phyloP scores from a whole-genome alignment of 1,284 basidiomycete genomes.

The Violaceomyces palustris region DNA sequence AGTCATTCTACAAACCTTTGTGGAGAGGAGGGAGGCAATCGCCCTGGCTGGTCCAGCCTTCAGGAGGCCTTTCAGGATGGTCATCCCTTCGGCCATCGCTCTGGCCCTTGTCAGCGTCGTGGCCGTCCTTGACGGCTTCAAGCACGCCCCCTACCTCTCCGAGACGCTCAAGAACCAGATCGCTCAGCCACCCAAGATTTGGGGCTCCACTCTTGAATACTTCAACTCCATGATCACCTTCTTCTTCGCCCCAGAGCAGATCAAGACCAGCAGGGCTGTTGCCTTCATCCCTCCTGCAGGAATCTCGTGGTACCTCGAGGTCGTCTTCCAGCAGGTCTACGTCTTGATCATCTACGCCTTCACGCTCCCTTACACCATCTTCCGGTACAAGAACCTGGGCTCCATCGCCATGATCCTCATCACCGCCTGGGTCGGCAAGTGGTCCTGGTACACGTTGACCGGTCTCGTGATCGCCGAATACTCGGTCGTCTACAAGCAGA shows the following conservation, averaged over 20 bases:
- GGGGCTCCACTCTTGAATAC: slow-evolving; percentile 21
- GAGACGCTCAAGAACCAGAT: slow-evolving; percentile 13
- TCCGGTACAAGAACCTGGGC: slow-evolving; percentile 31
- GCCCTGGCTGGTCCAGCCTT: slow-evolving; percentile 31
- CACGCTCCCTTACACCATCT: slow-evolving; percentile 23
- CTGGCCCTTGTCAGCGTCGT: slow-evolving; percentile 25
- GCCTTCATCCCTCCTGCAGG: slow-evolving; percentile 24
- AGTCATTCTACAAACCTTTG: slow-evolving; percentile 25
- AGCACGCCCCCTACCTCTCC: slow-evolving; percentile 11
- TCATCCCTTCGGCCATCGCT: slow-evolving; percentile 27
- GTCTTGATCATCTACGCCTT: slow-evolving; percentile 31
- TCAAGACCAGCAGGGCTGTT: slow-evolving; percentile 13
- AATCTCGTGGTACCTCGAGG: slow-evolving; percentile 31
- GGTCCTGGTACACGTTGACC: slow-evolving; percentile 40
- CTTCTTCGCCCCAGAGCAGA: slow-evolving; percentile 22
- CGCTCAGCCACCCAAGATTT: slow-evolving; percentile 21
- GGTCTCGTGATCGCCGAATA: slow-evolving; percentile 35
- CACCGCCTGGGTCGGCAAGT: slow-evolving; percentile 37
- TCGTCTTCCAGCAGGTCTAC: slow-evolving; percentile 39
- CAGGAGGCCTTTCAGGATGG: slow-evolving; percentile 33
- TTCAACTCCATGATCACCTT: slow-evolving; percentile 31
- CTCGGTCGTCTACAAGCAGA: slow-evolving; percentile 20
- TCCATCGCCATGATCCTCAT: slow-evolving; percentile 21
- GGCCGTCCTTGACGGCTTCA: slow-evolving; percentile 23
- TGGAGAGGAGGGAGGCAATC: slow-evolving; percentile 26